Base-by-base conservation (phyloP, 192 early-diverging fungal genomes). In the Dissophora ornata region DNA sequence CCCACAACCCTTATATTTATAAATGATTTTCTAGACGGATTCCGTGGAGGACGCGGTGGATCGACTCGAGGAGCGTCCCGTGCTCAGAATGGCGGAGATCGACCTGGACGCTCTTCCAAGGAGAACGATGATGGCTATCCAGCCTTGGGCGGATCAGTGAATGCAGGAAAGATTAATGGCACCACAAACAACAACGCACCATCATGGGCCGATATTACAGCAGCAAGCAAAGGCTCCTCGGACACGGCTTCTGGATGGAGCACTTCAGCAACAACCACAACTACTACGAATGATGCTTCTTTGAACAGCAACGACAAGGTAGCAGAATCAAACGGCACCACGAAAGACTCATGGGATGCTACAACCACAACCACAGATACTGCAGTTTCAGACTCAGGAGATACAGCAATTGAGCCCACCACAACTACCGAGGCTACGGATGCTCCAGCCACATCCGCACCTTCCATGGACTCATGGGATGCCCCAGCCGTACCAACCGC, bases 1-100 rank as follows among this genome's bases (percentile, higher is more conserved):
- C n/a, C n/a, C n/a, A n/a, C n/a, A n/a, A n/a, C n/a, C n/a, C n/a
- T n/a, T n/a, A n/a, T n/a, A n/a, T n/a, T n/a, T n/a, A n/a, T n/a
- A n/a, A n/a, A n/a, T n/a, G n/a, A n/a, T n/a, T n/a, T n/a, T n/a
- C n/a, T 67, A 77, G 74, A 90, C 54, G 91, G 86, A 24, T 82
- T 82, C 58, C 90, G 90, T 62, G 89, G 92, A 25, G 85, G 89
- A 21, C 85, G 88, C 49, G 86, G 83, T 32, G 84, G 85, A 52
- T 59, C 82, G 34, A 77, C 79, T 48, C 45, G 80, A 62, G 84
- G 75, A 18, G 62, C 69, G 32, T 54, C 64, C 55, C 62, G 71
- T 44, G 47, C 81, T 75, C 47, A 74, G 42, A 45, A 82, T 32
- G 58, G 62, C 73, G 46, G 69, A 49, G 34, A 57, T 64, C 10